These are phyloP conservation scores for Penicillium canescens DNA, from an alignment of 495 filamentous ascomycete species.

Conservation along the genomic window DNA sequence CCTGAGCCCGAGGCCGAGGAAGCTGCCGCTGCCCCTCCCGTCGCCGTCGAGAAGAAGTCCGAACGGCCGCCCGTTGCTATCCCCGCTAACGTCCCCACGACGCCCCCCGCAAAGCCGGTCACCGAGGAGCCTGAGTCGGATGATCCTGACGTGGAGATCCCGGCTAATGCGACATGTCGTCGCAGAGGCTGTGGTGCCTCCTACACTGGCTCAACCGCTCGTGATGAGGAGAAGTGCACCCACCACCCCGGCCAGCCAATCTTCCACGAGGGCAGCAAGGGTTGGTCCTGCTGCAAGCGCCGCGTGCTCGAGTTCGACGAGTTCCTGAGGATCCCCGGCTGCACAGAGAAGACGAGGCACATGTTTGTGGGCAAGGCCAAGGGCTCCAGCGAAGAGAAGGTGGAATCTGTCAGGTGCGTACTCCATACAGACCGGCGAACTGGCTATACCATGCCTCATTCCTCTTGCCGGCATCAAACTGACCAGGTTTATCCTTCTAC, in stretches of 20 bases:
- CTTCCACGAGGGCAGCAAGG: slow-evolving; percentile 97
- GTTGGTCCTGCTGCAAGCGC: slow-evolving; percentile 94
- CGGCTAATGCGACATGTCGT: slow-evolving; percentile 72
- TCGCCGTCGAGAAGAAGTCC: slow-evolving; percentile 20
- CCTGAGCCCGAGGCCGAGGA: slow-evolving; percentile 48
- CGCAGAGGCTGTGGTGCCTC: slow-evolving; percentile 67
- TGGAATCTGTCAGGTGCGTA: slow-evolving; percentile 70
- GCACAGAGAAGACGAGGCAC: slow-evolving; percentile 77
- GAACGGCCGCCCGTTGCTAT: slow-evolving; percentile 34
- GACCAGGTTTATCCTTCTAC: background rate
- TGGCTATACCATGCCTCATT: background rate
- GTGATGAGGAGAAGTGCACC: slow-evolving; percentile 77
- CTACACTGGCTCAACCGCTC: slow-evolving; percentile 58
- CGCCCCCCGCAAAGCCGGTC: slow-evolving; percentile 61
- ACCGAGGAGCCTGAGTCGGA: slow-evolving; percentile 84
- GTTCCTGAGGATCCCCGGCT: slow-evolving; percentile 93
- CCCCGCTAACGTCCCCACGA: slow-evolving; percentile 53
- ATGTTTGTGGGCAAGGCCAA: slow-evolving; percentile 83
- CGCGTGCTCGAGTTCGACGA: slow-evolving; percentile 96
- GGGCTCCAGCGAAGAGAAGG: slow-evolving; percentile 53
- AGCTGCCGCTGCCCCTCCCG: slow-evolving; percentile 28
- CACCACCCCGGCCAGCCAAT: slow-evolving; percentile 85
- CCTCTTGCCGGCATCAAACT: background rate
- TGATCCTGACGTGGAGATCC: slow-evolving; percentile 69
- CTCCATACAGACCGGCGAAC: background rate